These are phyloP conservation scores for Adansonia rubrostipa DNA, from an alignment of 441 rosid genomes.

Conservation along the genomic window DNA sequence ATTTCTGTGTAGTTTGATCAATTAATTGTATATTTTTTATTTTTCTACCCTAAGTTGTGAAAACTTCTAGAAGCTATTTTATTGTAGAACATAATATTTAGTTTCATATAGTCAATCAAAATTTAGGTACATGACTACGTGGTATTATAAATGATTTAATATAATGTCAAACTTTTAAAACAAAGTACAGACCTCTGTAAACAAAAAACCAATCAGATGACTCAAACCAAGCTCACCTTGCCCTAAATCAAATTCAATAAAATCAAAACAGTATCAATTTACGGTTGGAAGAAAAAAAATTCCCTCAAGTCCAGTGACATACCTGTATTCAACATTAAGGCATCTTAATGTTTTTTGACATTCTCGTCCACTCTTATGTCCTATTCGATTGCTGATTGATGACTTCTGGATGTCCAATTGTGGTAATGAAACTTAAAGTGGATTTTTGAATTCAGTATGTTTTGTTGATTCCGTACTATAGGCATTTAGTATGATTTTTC, in stretches of 20 bases:
- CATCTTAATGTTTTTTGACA: neutral
- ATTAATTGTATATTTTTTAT: neutral
- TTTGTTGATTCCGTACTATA: neutral
- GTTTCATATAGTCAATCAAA: neutral
- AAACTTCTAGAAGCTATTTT: neutral
- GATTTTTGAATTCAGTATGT: neutral
- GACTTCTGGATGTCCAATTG: constrained; percentile 10
- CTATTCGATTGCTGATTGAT: neutral
- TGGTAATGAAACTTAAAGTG: neutral
- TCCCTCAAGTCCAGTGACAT: neutral
- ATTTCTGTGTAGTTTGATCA: neutral
- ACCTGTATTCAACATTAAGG: neutral
- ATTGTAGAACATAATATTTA: neutral
- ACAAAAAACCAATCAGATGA: neutral
- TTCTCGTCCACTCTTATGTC: neutral
- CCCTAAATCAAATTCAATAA: constrained; percentile 3
- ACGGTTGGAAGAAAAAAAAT: too few relatives aligned
- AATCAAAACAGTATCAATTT: neutral
- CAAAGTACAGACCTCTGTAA: neutral
- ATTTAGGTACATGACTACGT: neutral
- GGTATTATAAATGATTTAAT: neutral
- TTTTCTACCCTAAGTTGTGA: neutral
- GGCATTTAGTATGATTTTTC: neutral
- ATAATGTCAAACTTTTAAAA: neutral
- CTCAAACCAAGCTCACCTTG: neutral